Evolutionary conservation across 2,329 filamentous ascomycete genomes (phyloP), one percentile per base, ranked within the genome.

Genomic region (Calonectria pseudoreteaudii): DNA sequence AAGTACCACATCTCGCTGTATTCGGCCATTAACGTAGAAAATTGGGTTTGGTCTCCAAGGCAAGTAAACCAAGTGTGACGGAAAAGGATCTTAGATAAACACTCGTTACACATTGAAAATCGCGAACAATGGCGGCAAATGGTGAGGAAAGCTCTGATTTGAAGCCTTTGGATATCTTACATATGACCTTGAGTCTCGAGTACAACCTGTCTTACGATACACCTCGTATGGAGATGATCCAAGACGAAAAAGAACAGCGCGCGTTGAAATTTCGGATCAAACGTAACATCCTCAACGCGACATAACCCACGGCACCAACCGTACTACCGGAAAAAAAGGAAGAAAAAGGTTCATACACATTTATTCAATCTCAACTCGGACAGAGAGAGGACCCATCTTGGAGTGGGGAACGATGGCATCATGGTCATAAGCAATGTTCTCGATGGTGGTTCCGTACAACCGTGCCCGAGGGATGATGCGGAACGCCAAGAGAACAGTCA

Each of bases 391-490:
- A 0, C 77, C 77, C 49, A 73, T 79, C 47, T 76, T 79, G 0
- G 77, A 76, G 14, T 79, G 77, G 8, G 74, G 70, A 5, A 78
- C 77, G 30, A 79, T 73, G 14, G 76, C 50, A 14, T 79, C 77
- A 70, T 77, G 76, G 7, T 79, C 77, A 13, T 79, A 79, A 2
- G 72, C 70, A 18, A 79, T 60, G 23, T 79, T 73, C 8, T 76
- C 75, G 18, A 77, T 44, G 2, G 70, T 73, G 2, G 77, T 79
- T 14, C 77, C 67, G 23, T 73, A 58, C 10, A 79, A 52, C 4
- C 64, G 71, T 6, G 77, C 74, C 9, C 77, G 64, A 8, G 77
- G 75, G 1, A 79, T 74, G 4, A 79, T 66, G 0, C 74, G 62
- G 20, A 79, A 74, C 0, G 77, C 77, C 20, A 79, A 62, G 1